Evolutionary conservation across 331 rosid species (phyloP), one percentile per base, ranked within the genome.

Genomic region (Rhamnella rubrinervis): DNA sequence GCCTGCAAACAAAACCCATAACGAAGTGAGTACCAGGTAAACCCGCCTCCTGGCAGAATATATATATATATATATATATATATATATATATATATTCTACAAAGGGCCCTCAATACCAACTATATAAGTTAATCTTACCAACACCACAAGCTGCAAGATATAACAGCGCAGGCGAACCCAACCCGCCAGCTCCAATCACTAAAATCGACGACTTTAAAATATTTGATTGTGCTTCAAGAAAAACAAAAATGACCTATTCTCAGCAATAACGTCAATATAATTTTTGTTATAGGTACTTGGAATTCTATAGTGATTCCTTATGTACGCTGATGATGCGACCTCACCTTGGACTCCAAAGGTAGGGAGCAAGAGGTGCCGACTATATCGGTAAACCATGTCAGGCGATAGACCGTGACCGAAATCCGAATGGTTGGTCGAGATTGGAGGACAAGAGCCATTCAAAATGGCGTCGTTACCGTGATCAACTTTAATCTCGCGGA

Each of bases 151-250:
- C 97, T 23, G 92, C 97, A 55, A 93, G 89, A 82, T 93, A 88
- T 56, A 93, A 75, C 73, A 93, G 80, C 2, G 97, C 97, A 14
- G 97, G 95, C 46, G 98, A 92, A 66, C 98, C 97, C 78, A 93
- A 81, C 28, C 98, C 98, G 49, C 98, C 97, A 20, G 97, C 98
- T 75, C 98, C 98, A 67, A 93, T 88, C 44, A 93, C 97, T 64
- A 93, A 83, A 72, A 93, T 80, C 56, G 96, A 91, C 3, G 98
- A 83, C 66, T 87, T 93, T 58, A 86, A 75, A 13, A 93, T 83
- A 83, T 79, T 87, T 59, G 85, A 87, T 69, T 93, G 98, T 63
- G 79, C 97, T 92, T 76, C 59, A 84, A 53, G 47, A 52, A 69
- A 46, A 66, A 52, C 13, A 6, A 53, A 40, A 44, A 44, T 56